These are phyloP conservation scores for Osmanthus fragrans DNA, from an alignment of 257 asterid species.

Conservation along the genomic window DNA sequence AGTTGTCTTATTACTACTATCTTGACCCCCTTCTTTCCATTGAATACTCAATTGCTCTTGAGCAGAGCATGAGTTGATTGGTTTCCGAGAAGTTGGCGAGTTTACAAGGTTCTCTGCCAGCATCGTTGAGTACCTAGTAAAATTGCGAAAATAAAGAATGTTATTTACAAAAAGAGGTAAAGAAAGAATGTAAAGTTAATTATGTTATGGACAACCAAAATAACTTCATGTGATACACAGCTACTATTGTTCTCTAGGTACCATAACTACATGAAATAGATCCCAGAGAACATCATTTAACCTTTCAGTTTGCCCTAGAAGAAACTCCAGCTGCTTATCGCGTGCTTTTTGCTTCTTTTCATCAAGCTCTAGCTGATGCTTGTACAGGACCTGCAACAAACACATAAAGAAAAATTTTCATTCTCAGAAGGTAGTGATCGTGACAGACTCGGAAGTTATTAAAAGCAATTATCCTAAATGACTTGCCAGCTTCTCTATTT, in stretches of 20 bases:
- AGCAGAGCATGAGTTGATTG: constrained; percentile 34
- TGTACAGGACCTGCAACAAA: constrained; percentile 72
- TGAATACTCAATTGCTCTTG: constrained; percentile 44
- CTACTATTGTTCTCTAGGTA: constrained; percentile 9
- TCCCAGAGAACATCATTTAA: constrained; percentile 17
- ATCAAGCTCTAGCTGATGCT: constrained; percentile 90
- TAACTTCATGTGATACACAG: constrained; percentile 13
- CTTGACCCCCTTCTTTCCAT: constrained; percentile 38
- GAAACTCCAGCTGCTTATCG: constrained; percentile 97
- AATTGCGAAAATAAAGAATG: constrained; percentile 18
- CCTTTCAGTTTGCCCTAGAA: constrained; percentile 99
- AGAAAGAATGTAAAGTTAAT: constrained; percentile 4
- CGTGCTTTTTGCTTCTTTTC: constrained; percentile 92
- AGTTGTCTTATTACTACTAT: constrained; percentile 32
- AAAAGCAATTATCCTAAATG: constrained; percentile 21
- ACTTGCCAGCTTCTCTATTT: constrained; percentile 94
- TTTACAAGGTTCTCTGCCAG: constrained; percentile 92
- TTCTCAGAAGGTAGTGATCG: constrained; percentile 17
- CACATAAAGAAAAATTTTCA: constrained; percentile 25
- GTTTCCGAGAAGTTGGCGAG: constrained; percentile 51
- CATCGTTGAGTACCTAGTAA: constrained; percentile 90
- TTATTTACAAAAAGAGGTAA: constrained; percentile 17
- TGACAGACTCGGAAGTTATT: constrained; percentile 1
- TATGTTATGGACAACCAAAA: constrained; percentile 12
- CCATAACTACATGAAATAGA: not conserved